These are phyloP conservation scores for Poronia punctata DNA, from an alignment of 495 filamentous ascomycete genomes.

Conservation along the genomic window DNA sequence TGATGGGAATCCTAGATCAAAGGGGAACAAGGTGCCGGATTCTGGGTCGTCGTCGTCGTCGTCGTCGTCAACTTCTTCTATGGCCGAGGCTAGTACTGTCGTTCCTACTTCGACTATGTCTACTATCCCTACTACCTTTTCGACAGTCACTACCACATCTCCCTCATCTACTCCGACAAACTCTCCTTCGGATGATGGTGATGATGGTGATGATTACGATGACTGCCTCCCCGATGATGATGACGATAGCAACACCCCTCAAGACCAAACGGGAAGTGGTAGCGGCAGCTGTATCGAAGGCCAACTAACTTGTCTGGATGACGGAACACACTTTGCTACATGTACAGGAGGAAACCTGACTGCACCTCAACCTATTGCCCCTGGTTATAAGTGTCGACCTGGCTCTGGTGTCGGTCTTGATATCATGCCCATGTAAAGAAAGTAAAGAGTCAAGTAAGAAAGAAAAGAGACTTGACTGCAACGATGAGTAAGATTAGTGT, in stretches of 20 bases:
- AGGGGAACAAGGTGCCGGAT: not conserved
- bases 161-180: not conserved
- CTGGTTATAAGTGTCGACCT: slow-evolving; percentile 16
- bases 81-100: no score
- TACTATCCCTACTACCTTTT: not conserved
- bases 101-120: not conserved
- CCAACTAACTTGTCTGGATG: slow-evolving; percentile 17
- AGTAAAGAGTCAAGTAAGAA: no score
- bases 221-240: no score
- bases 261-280: no score
- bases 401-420: slow-evolving; percentile 16
- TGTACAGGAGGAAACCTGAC: slow-evolving; percentile 19
- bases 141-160: not conserved
- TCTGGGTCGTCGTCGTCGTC: not conserved
- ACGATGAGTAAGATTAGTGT: no score
- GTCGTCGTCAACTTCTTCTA: not conserved
- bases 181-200: not conserved
- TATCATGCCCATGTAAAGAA: slow-evolving; percentile 9
- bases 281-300: slow-evolving; percentile 13
- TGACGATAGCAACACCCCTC: no score
- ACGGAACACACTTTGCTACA: slow-evolving; percentile 17
- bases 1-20: slow-evolving; percentile 16
- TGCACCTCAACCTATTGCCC: slow-evolving; percentile 11
- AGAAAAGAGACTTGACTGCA: no score
- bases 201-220: no score